Base-by-base conservation (phyloP, 1,284 basidiomycete genomes). In the Schizophyllum amplum region DNA sequence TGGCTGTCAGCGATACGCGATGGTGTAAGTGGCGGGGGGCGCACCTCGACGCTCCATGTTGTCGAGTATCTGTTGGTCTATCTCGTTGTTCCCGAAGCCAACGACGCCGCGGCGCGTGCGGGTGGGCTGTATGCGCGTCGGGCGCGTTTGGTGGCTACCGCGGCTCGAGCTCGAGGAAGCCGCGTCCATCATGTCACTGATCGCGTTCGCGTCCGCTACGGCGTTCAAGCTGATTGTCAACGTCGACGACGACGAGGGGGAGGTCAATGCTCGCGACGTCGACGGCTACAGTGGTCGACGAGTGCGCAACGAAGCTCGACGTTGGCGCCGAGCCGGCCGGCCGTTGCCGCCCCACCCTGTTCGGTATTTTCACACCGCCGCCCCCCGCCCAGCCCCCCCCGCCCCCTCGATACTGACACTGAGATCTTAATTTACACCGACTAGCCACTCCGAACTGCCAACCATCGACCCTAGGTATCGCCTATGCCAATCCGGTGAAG, bases 21-120 rank as follows among this genome's bases (percentile, higher is more conserved):
- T 54, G 55, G 23, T 53, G 24, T 58, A 49, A 57, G 62, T 56
- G 55, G 55, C 53, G 57, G 55, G 59, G 54, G 42, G 82, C 90
- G 69, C 71, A 94, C 92, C 78, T 76, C 80, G 83, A 65, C 89
- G 81, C 69, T 83, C 83, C 65, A 90, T 79, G 64, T 86, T 87
- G 65, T 94, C 91, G 60, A 93, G 71, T 67, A 95, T 88, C 83
- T 92, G 86, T 60, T 84, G 68, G 74, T 95, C 92, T 24, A 87
- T 66, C 58, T 92, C 89, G 67, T 83, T 84, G 60, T 70, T 83
- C 57, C 89, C 87, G 53, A 89, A 81, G 42, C 85, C 86, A 46
- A 87, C 86, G 4, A 87, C 88, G 53, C 89, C 86, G 58, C 91
- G 81, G 62, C 90, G 79, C 56, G 87, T 81, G 63, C 92, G 82